Base-by-base conservation (phyloP, 805 yeast species). In the Zygosaccharomyces lentus region DNA sequence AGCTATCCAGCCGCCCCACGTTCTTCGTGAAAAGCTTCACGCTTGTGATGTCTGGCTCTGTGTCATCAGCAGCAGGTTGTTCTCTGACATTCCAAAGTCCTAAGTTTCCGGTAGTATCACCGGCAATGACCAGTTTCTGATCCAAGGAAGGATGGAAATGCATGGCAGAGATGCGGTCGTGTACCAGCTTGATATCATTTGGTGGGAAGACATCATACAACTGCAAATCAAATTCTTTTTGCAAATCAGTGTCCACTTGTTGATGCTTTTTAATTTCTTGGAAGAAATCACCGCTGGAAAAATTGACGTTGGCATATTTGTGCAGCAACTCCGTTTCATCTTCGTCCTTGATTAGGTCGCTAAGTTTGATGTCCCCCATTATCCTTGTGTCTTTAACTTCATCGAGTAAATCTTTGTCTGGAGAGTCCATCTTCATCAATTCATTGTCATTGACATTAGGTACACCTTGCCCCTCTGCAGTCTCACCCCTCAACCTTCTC, bases 51-150 rank as follows among this genome's bases (percentile, higher is more conserved):
- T 80, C 77, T 6, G 75, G 76, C 8, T 65, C 68, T 17, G 68
- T 75, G 0, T 61, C 45, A 5, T 72, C 65, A 50, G 75, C 80
- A 3, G 62, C 58, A n/a, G 56, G 51, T 19, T 57, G 52, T 29
- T 59, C 61, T 45, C 61, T 55, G 6, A 86, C 83, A 36, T 90
- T 81, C 97, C 97, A 91, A 12, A 93, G 73, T 0, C 97, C 97
- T 35, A 89, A 66, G 51, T 80, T 76, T 5, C 99, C 99, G n/a
- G 69, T 67, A 9, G 87, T 87, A 65, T 93, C 99, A 37, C 97
- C 98, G 1, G 89, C 96, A 26, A 87, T 61, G 1, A 89, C 72
- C 4, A 91, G 57, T 52, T 84, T 74, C 49, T 80, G 80, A 1
- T 73, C 75, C 0, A 60, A 62, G 0, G 85, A 66, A 0, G 97